phyloP scores from a whole-genome alignment of 2,329 filamentous ascomycete species.

The Fusarium sp. region DNA sequence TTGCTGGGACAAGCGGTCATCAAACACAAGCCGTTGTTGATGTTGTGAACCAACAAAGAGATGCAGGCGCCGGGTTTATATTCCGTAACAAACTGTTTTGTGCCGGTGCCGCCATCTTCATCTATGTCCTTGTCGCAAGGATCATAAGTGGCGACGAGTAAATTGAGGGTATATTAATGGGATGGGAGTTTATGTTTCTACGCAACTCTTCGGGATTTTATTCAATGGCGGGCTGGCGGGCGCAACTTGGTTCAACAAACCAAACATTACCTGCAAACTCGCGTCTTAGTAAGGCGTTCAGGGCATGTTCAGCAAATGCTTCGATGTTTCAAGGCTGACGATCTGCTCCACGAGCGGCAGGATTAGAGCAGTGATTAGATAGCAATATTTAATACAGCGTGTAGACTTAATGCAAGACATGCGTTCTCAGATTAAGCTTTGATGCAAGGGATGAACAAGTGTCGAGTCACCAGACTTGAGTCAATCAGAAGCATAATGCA shows the following conservation, averaged over 20 bases:
- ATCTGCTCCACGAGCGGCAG: slow-evolving; percentile 14
- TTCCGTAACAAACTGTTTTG: slow-evolving; percentile 82
- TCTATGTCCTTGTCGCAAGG: slow-evolving; percentile 85
- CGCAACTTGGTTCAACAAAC: slow-evolving; percentile 35
- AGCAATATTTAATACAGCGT: slow-evolving; percentile 26
- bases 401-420: slow-evolving; percentile 17
- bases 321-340: slow-evolving; percentile 3
- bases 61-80: slow-evolving; percentile 86
- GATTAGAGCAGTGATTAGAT: slow-evolving; percentile 16
- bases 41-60: slow-evolving; percentile 77
- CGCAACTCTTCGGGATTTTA: slow-evolving; percentile 17
- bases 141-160: slow-evolving; percentile 67
- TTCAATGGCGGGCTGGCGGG: slow-evolving; percentile 27
- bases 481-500: slow-evolving; percentile 1
- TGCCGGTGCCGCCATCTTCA: slow-evolving; percentile 75
- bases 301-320: slow-evolving; percentile 32
- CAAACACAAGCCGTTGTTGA: slow-evolving; percentile 80
- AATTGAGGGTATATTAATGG: slow-evolving; percentile 4
- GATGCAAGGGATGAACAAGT: background rate
- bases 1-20: slow-evolving; percentile 70
- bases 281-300: slow-evolving; percentile 44
- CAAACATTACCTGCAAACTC: slow-evolving; percentile 38
- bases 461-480: background rate
- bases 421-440: background rate
- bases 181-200: slow-evolving; percentile 5